Evolutionary conservation across 768 basidiomycete genomes (phyloP).

Genomic region (Pleurotus salmoneostramineus): DNA sequence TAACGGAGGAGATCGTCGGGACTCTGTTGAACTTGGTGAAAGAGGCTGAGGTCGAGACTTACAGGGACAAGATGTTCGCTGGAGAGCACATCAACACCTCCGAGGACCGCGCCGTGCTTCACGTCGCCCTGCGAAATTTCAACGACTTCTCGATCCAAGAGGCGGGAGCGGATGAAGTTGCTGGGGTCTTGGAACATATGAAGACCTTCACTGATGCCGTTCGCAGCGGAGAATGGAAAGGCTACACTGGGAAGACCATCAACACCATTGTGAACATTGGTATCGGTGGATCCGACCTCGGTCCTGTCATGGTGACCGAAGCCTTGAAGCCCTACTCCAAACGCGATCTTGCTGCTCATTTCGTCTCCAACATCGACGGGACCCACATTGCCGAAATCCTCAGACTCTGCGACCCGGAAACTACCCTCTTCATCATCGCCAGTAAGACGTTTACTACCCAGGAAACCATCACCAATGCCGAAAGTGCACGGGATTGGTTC

Average conservation of each 20-base stretch:
- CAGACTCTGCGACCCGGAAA: slow-evolving; percentile 61
- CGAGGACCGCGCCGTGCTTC: slow-evolving; percentile 94
- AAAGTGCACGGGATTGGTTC: slow-evolving; percentile 95
- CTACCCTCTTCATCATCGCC: slow-evolving; percentile 95
- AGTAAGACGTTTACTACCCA: slow-evolving; percentile 99
- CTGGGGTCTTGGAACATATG: slow-evolving; percentile 84
- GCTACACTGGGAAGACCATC: slow-evolving; percentile 95
- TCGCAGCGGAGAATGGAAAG: slow-evolving; percentile 88
- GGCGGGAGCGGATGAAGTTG: slow-evolving; percentile 78
- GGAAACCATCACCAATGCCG: slow-evolving; percentile 99
- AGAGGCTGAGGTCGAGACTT: slow-evolving; percentile 82
- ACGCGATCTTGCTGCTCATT: slow-evolving; percentile 81
- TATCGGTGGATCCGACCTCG: slow-evolving; percentile 96
- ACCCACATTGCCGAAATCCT: slow-evolving; percentile 93
- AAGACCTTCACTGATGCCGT: slow-evolving; percentile 84
- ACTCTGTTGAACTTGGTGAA: slow-evolving; percentile 75
- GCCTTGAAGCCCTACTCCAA: slow-evolving; percentile 92
- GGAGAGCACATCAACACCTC: slow-evolving; percentile 99
- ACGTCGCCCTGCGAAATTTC: slow-evolving; percentile 86
- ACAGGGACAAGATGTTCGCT: slow-evolving; percentile 89
- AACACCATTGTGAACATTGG: slow-evolving; percentile 97
- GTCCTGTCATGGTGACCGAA: slow-evolving; percentile 99
- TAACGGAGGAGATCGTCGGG: slow-evolving; percentile 80
- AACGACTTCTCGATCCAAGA: slow-evolving; percentile 77
- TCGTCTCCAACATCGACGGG: slow-evolving; percentile 98